Conservation (phyloP, 2,329 filamentous ascomycete genomes). For the Xylariaceae sp. region DNA sequence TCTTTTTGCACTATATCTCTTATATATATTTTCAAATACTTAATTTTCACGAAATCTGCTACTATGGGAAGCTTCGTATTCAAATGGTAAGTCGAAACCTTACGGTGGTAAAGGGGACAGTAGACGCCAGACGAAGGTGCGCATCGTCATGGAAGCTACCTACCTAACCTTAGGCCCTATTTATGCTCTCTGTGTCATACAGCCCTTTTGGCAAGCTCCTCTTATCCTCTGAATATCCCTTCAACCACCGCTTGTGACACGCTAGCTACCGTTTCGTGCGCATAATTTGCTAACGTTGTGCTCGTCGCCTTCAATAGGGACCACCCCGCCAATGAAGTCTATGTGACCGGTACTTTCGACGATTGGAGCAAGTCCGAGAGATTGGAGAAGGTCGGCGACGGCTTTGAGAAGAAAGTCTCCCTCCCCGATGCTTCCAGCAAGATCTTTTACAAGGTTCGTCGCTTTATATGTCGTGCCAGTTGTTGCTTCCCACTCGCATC, state of each 20-base stretch:
- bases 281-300: slow-evolving; percentile 15
- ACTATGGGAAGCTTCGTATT: slow-evolving; percentile 73
- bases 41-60: slow-evolving; percentile 1
- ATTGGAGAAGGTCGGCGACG: slow-evolving; percentile 75
- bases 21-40: slow-evolving; percentile 2
- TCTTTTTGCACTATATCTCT: slow-evolving; percentile 7
- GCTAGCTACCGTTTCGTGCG: neutral
- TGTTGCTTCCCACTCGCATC: slow-evolving; percentile 16
- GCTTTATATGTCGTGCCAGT: slow-evolving; percentile 15
- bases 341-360: slow-evolving; percentile 95
- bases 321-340: slow-evolving; percentile 83
- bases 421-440: slow-evolving; percentile 71
- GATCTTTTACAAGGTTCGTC: slow-evolving; percentile 90
- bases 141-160: neutral
- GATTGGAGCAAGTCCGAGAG: slow-evolving; percentile 87
- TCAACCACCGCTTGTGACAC: slow-evolving; percentile 9
- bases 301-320: slow-evolving; percentile 63
- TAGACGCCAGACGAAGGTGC: neutral
- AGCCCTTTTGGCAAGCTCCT: neutral
- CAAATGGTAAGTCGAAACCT: slow-evolving; percentile 65
- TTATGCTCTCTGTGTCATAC: slow-evolving; percentile 6
- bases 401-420: slow-evolving; percentile 81
- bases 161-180: too few species aligned
- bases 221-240: neutral
- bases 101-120: neutral